These are phyloP conservation scores for Aspergillus awamori DNA, from an alignment of 2,329 filamentous ascomycete genomes.

Conservation along the genomic window DNA sequence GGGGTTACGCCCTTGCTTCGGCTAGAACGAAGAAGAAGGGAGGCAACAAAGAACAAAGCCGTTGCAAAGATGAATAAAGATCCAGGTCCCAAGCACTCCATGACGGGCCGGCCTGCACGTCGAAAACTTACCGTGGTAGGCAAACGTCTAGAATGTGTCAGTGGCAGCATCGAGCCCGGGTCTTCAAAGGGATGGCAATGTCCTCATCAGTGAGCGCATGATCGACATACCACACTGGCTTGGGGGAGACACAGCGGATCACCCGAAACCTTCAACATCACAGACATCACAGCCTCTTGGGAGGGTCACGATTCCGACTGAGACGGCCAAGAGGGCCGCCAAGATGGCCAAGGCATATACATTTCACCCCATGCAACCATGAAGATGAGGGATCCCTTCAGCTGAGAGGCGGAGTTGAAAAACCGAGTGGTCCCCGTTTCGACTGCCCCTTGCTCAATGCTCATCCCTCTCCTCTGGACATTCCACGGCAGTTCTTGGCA, in stretches of 20 bases:
- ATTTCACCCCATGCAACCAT: constrained; percentile 15
- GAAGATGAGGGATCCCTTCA: neutral
- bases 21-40: neutral
- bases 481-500: constrained; percentile 30
- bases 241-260: constrained; percentile 15
- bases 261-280: constrained; percentile 4
- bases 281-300: neutral
- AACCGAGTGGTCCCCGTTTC: constrained; percentile 8
- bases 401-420: constrained; percentile 3
- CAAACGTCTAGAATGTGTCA: constrained; percentile 9
- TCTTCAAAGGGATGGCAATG: neutral
- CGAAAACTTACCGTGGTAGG: constrained; percentile 4
- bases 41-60: neutral
- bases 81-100: constrained; percentile 1
- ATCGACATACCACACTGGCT: constrained; percentile 16
- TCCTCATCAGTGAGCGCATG: constrained; percentile 15
- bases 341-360: constrained; percentile 25
- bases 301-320: neutral
- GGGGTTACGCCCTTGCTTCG: constrained; percentile 9
- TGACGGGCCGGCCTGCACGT: constrained; percentile 7
- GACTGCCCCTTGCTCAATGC: constrained; percentile 20
- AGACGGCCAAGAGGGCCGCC: constrained; percentile 26
- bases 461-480: constrained; percentile 15
- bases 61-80: neutral
- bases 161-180: neutral